Evolutionary conservation across 1,139 yeast genomes (phyloP).

Genomic region (Candida gigantensis): DNA sequence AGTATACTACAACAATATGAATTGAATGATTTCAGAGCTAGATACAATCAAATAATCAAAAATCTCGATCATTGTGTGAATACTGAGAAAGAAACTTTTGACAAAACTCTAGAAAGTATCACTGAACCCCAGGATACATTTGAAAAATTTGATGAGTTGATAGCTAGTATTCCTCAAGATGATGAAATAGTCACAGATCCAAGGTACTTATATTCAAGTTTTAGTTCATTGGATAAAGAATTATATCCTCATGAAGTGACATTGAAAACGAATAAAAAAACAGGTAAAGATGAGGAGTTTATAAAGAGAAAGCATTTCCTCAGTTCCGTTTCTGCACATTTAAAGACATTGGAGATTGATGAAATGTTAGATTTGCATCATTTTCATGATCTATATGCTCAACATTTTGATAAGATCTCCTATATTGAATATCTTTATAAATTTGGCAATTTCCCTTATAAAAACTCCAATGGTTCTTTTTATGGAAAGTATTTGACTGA

Average conservation of each 20-base stretch:
- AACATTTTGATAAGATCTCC: slow-evolving; percentile 35
- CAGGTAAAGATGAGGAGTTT: slow-evolving; percentile 25
- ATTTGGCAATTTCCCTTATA: slow-evolving; percentile 42
- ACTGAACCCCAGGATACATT: slow-evolving; percentile 32
- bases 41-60: slow-evolving; percentile 33
- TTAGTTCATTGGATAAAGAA: slow-evolving; percentile 26
- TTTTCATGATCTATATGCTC: slow-evolving; percentile 52
- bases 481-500: slow-evolving; percentile 48
- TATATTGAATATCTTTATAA: slow-evolving; percentile 54
- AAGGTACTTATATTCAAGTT: slow-evolving; percentile 35
- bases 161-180: slow-evolving; percentile 27
- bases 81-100: slow-evolving; percentile 17
- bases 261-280: slow-evolving; percentile 13
- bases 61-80: slow-evolving; percentile 14
- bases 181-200: slow-evolving; percentile 31
- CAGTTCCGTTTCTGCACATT: slow-evolving; percentile 50
- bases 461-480: slow-evolving; percentile 19
- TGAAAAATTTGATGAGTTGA: slow-evolving; percentile 43
- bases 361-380: slow-evolving; percentile 50
- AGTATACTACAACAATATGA: slow-evolving; percentile 70
- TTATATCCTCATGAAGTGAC: slow-evolving; percentile 12
- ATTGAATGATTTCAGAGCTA: slow-evolving; percentile 50
- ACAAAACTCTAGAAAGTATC: slow-evolving; percentile 24
- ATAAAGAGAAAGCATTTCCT: slow-evolving; percentile 39
- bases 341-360: slow-evolving; percentile 25